Evolutionary conservation across 2,329 filamentous ascomycete species (phyloP).

Genomic region (Pestalotiopsis sp.): DNA sequence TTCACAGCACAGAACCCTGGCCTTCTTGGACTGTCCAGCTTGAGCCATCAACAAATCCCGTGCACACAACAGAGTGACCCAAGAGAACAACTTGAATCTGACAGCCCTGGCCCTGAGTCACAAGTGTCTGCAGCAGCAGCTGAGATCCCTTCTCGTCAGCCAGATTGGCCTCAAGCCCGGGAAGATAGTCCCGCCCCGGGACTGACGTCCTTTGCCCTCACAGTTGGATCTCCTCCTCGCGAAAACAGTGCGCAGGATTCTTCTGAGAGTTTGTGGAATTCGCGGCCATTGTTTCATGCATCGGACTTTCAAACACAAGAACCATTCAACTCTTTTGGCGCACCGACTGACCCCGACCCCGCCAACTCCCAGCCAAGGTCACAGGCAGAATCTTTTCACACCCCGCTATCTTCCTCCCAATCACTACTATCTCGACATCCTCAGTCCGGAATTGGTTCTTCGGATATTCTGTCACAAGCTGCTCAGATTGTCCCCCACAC

Average conservation of each 20-base stretch:
- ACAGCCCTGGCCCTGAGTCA: constrained; percentile 17
- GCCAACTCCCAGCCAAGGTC: background rate
- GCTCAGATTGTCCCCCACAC: constrained; percentile 30
- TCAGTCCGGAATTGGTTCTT: background rate
- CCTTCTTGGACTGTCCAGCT: background rate
- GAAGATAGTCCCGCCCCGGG: constrained; percentile 12
- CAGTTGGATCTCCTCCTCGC: constrained; percentile 7
- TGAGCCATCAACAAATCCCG: background rate
- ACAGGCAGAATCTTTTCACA: constrained; percentile 13
- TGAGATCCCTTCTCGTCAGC: constrained; percentile 33
- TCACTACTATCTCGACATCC: background rate
- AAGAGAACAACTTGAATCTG: background rate
- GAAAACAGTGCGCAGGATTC: background rate
- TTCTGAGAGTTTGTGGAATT: background rate
- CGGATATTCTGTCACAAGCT: constrained; percentile 24
- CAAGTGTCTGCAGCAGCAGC: constrained; percentile 13
- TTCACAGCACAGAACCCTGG: constrained; percentile 23
- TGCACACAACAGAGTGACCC: background rate
- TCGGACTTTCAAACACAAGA: constrained; percentile 17
- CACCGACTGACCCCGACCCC: constrained; percentile 13
- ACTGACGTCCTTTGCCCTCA: constrained; percentile 4
- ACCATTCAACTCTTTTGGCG: constrained; percentile 12
- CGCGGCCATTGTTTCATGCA: background rate
- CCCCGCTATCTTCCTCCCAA: background rate
- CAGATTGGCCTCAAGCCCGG: constrained; percentile 19